A percentile compares a stretch with the other conserved stretches of the same genome.
Conservation (phyloP, 805 yeast genomes). For the Millerozyma miso region DNA sequence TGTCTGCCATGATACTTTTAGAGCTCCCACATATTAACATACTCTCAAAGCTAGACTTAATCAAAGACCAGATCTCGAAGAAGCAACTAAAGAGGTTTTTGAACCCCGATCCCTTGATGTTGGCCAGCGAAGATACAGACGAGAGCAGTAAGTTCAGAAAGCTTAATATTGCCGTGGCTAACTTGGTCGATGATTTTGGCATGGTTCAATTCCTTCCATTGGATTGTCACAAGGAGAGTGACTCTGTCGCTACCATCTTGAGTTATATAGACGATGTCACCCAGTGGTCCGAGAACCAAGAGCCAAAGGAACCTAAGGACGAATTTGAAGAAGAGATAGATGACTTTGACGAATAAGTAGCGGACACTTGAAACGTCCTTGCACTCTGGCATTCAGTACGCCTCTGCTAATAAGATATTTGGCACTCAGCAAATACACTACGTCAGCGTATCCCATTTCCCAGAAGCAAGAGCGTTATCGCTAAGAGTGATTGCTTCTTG, state of each 20-base stretch:
- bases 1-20: constrained; percentile 95
- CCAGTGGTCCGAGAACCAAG: constrained; percentile 96
- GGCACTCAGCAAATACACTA: no score
- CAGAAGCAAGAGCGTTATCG: no score
- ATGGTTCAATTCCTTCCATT: constrained; percentile 97
- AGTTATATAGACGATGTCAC: constrained; percentile 95
- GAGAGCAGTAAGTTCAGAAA: constrained; percentile 58
- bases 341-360: constrained; percentile 14
- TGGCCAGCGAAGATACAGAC: constrained; percentile 48
- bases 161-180: constrained; percentile 79
- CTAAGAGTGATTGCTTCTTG: no score
- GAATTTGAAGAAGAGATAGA: constrained; percentile 62
- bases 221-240: constrained; percentile 64
- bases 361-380: no score
- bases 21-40: constrained; percentile 95
- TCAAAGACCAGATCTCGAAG: constrained; percentile 72
- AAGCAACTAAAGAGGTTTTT: constrained; percentile 77
- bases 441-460: no score
- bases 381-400: no score
- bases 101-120: constrained; percentile 85
- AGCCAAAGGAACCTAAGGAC: constrained; percentile 93
- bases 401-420: no score
- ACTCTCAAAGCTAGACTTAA: constrained; percentile 79
- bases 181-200: constrained; percentile 93
- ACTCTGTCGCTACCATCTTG: constrained; percentile 73